Conservation (phyloP, 192 early-diverging fungal genomes). For the Coemansia sp. region DNA sequence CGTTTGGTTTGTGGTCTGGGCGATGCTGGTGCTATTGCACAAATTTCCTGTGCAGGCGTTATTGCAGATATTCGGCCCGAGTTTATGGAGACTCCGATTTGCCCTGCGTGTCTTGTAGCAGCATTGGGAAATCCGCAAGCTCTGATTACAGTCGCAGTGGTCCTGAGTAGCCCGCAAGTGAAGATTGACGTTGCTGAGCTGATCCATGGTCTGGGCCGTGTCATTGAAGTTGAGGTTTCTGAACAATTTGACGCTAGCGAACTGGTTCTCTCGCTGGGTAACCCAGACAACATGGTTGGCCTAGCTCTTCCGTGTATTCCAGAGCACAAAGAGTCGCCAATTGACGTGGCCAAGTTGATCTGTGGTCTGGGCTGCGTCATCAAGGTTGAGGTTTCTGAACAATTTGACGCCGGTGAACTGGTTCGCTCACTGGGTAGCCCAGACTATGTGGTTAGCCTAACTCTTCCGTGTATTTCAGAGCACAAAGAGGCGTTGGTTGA, state of each 20-base stretch:
- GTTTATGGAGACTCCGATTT: not conserved
- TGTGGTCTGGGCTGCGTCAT: not conserved
- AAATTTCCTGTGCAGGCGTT: not conserved
- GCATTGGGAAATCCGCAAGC: not conserved
- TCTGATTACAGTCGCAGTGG: not conserved
- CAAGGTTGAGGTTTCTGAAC: not conserved
- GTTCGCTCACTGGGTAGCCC: not conserved
- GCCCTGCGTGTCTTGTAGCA: not conserved
- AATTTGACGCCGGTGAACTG: not conserved
- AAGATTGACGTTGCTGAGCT: not conserved
- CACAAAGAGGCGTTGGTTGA: not conserved
- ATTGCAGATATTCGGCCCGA: not conserved
- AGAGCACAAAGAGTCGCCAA: not conserved
- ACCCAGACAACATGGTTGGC: not conserved
- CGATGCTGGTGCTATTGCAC: not conserved
- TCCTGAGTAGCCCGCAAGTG: not conserved
- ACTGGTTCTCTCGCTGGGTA: slow-evolving; percentile 4
- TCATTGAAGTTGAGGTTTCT: not conserved
- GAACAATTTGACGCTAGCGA: slow-evolving; percentile 1
- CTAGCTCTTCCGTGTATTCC: not conserved
- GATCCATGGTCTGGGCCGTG: not conserved
- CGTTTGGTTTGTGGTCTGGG: not conserved
- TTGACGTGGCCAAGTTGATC: slow-evolving; percentile 9
- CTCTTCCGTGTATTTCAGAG: not conserved
- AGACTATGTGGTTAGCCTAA: not conserved